A percentile compares a stretch with the other conserved stretches of the same genome.
phyloP scores from a whole-genome alignment of 2,329 filamentous ascomycete species.

The Colletotrichum orchidophilum region DNA sequence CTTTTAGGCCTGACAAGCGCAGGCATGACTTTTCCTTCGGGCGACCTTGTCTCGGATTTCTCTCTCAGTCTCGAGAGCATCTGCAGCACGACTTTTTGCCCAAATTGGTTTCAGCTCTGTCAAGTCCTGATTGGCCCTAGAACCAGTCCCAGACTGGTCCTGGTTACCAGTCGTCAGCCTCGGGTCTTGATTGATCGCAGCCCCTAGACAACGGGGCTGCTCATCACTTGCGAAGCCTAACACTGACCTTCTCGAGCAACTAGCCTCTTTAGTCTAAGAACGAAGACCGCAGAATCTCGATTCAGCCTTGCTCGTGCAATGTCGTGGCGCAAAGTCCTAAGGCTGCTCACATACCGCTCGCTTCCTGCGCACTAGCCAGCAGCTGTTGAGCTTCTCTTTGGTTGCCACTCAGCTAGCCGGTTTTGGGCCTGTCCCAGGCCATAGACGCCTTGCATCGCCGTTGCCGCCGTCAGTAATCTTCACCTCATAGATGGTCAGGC shows the following conservation, averaged over 20 bases:
- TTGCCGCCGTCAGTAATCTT: not conserved
- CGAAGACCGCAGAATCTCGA: constrained; percentile 4
- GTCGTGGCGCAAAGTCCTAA: not conserved
- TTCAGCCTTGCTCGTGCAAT: constrained; percentile 12
- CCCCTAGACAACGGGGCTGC: not conserved
- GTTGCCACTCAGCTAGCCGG: not conserved
- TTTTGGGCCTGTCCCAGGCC: not conserved
- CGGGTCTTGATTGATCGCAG: not conserved
- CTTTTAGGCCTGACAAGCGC: not conserved
- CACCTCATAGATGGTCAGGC: not conserved
- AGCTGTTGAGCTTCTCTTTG: not conserved
- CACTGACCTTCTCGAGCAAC: not conserved
- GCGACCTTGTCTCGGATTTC: constrained; percentile 7
- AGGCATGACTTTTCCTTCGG: not conserved
- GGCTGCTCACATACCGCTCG: not conserved
- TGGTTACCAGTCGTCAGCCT: not conserved
- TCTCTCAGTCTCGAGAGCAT: not conserved
- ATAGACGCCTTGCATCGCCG: not conserved
- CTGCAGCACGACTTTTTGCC: constrained; percentile 17
- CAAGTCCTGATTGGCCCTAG: not conserved
- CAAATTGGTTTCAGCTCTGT: not conserved
- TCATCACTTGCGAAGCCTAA: not conserved
- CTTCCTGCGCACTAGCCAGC: not conserved
- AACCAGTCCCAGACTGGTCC: not conserved
- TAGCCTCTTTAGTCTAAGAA: not conserved